These are phyloP conservation scores for Austroboletus novae-zelandiae DNA, from an alignment of 1,284 basidiomycete genomes.

Conservation along the genomic window DNA sequence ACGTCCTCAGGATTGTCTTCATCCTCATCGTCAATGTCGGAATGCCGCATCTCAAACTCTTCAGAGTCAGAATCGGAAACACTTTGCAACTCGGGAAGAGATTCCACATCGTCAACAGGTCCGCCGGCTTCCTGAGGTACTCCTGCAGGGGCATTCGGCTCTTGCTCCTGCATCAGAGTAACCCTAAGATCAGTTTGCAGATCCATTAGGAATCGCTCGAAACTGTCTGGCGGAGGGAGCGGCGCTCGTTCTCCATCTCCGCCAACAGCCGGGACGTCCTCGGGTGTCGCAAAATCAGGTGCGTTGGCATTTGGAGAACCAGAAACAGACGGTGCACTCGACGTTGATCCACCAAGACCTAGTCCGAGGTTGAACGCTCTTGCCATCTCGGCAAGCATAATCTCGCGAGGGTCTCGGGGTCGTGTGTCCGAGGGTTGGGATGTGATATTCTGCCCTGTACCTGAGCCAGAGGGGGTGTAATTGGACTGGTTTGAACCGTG, in stretches of 20 bases:
- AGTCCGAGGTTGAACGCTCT: constrained; percentile 71
- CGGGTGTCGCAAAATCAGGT: constrained; percentile 8
- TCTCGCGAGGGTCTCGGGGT: constrained; percentile 51
- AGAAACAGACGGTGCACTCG: constrained; percentile 6
- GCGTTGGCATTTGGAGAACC: constrained; percentile 6
- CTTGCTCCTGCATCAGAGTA: constrained; percentile 45
- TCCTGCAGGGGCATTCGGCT: constrained; percentile 9
- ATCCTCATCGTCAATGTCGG: constrained; percentile 20
- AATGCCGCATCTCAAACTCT: constrained; percentile 13
- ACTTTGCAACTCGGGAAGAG: constrained; percentile 30
- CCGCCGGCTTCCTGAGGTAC: constrained; percentile 20
- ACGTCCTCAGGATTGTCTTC: constrained; percentile 6
- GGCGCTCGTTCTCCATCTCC: constrained; percentile 14
- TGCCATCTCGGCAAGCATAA: constrained; percentile 73
- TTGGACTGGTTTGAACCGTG: constrained; percentile 17
- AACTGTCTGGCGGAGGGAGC: constrained; percentile 64
- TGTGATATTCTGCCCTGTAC: constrained; percentile 10
- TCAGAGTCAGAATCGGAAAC: constrained; percentile 30
- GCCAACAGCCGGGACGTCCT: constrained; percentile 8
- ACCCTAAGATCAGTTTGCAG: constrained; percentile 65
- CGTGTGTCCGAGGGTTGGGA: constrained; percentile 23
- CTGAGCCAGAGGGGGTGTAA: constrained; percentile 6
- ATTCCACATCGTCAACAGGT: constrained; percentile 15
- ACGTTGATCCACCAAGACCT: constrained; percentile 40
- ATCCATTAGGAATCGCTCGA: constrained; percentile 74